Evolutionary conservation across 495 filamentous ascomycete species (phyloP), one percentile per base, ranked within the genome.

Genomic region (Aspergillus leporis): DNA sequence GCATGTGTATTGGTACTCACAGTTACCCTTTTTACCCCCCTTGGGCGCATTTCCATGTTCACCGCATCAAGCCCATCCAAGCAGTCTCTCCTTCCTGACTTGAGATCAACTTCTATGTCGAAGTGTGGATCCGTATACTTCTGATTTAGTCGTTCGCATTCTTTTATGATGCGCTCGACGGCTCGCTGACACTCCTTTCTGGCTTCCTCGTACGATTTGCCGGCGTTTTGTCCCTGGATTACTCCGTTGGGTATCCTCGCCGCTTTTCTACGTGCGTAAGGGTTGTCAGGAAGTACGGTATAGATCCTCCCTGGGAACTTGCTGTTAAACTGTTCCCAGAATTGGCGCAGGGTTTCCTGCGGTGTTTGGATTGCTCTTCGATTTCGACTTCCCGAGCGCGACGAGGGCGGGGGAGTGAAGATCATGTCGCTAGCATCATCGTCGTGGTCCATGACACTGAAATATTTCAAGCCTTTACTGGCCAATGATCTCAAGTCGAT

Each of bases 121-220:
- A 97, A 96, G 71, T 93, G 86, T 25, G 87, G 84, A 72, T 97
- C 93, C 4, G 88, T 83, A 66, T 96, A 97, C 70, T 93, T 96
- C 68, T 91, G 87, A 70, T 97, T 97, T 58, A 94, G 78, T 9
- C 90, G 81, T 23, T 85, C 78, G 70, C 92, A 97, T 72, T 96
- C 92, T 61, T 81, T 85, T 9, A 88, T 84, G 65, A 97, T 96
- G 65, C 90, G 88, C 32, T 83, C 84, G 6, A 97, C 92, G 52
- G 92, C 91, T 46, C 78, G 79, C 55, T 74, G 73, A 74, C 93
- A 97, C 49, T 83, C 81, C 4, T 76, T 78, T 19, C 79, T 83
- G 2, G 91, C 91, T 63, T 92, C 83, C 51, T 92, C 84, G 65
- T 90, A 95, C 5, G 86, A 88, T 41, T 77, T 80, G 5, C 78